A percentile compares a stretch with the other conserved stretches of the same genome.
phyloP scores from a whole-genome alignment of 495 filamentous ascomycete species.

The Aeminium ludgeri region DNA sequence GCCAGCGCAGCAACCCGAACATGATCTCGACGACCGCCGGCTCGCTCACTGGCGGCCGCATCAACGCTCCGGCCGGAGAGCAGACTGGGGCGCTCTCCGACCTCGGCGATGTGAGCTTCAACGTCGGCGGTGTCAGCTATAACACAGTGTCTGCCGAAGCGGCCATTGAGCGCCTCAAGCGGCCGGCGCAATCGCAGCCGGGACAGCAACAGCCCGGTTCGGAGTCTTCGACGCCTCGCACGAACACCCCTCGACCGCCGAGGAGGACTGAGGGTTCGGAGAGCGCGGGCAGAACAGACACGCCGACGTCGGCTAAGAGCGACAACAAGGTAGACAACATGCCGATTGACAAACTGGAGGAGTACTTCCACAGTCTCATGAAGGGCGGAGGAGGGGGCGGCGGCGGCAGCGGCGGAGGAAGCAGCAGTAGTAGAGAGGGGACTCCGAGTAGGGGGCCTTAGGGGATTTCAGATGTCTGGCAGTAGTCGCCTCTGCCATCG shows the following conservation, averaged over 20 bases:
- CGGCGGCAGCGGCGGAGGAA: no score
- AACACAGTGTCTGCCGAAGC: conserved; percentile 11
- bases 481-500: no score
- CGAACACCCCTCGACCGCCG: no score
- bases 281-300: not conserved
- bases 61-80: conserved; percentile 10
- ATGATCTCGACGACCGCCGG: conserved; percentile 1
- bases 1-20: not conserved
- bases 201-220: no score
- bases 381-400: conserved; percentile 10
- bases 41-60: conserved; percentile 2
- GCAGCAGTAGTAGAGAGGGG: no score
- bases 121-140: conserved; percentile 14
- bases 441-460: no score
- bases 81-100: conserved; percentile 8
- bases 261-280: not conserved
- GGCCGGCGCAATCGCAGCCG: conserved; percentile 1
- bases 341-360: conserved; percentile 13
- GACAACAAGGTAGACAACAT: no score
- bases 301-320: not conserved
- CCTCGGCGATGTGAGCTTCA: conserved; percentile 13
- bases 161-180: conserved; percentile 12
- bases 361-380: conserved; percentile 13
- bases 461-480: no score
- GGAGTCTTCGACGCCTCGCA: no score